A percentile compares a stretch with the other conserved stretches of the same genome.
Conservation (phyloP, 129 eudicot genomes). For the Chrysanthemum lavandulifolium region DNA sequence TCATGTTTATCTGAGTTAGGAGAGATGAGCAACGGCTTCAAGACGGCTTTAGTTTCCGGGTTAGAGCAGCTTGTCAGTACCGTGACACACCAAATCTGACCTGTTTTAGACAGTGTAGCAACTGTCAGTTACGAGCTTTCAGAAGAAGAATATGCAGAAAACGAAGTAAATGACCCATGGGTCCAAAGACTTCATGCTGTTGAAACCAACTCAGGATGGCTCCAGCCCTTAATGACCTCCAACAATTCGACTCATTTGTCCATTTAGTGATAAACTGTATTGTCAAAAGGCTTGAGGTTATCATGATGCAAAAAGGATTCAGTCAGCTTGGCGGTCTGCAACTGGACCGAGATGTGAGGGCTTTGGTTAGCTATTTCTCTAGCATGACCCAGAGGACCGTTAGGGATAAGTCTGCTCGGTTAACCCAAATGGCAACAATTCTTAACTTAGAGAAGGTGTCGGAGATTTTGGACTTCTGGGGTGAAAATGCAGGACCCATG, state of each 20-base stretch:
- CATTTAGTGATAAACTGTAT: conserved; percentile 79
- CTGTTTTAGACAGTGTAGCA: conserved; percentile 72
- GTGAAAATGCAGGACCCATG: conserved; percentile 95
- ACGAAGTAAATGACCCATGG: conserved; percentile 97
- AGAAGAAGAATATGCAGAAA: conserved; percentile 84
- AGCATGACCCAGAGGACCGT: conserved; percentile 92
- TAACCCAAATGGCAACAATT: conserved; percentile 95
- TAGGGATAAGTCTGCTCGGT: conserved; percentile 90
- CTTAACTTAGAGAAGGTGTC: conserved; percentile 89
- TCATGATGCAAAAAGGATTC: conserved; percentile 93
- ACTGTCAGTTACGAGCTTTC: conserved; percentile 83
- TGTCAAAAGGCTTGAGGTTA: conserved; percentile 86
- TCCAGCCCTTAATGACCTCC: conserved; percentile 81
- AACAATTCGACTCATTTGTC: conserved; percentile 76
- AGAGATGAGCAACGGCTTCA: conserved; percentile 78
- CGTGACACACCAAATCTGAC: conserved; percentile 82
- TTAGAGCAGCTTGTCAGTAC: conserved; percentile 79
- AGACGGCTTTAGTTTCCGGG: conserved; percentile 62
- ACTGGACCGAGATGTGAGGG: conserved; percentile 80
- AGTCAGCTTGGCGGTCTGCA: conserved; percentile 96
- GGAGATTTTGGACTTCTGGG: conserved; percentile 97
- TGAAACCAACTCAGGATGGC: conserved; percentile 80
- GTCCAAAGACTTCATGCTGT: conserved; percentile 89
- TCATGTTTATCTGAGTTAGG: conserved; percentile 80
- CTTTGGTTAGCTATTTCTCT: conserved; percentile 85